A percentile compares a stretch with the other conserved stretches of the same genome.
phyloP scores from a whole-genome alignment of 139 green algal species.

The Closterium sp. region DNA sequence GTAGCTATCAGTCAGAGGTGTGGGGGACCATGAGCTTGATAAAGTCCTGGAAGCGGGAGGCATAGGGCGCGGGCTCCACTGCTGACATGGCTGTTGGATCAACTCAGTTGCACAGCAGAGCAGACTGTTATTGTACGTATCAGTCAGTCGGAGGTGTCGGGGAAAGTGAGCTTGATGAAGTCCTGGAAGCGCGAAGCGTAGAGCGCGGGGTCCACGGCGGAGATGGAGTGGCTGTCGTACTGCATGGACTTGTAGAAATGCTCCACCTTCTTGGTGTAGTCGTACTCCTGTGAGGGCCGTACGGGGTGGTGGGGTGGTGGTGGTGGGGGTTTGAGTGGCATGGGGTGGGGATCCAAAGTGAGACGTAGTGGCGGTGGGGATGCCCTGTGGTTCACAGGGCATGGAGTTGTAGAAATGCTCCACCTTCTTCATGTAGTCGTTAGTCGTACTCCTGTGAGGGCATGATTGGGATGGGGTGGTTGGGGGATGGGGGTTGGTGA shows the following conservation, averaged over 20 bases:
- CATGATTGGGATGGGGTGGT: neutral
- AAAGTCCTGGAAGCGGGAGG: conserved; percentile 16
- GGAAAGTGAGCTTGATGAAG: conserved; percentile 41
- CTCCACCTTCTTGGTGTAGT: conserved; percentile 81
- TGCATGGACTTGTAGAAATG: conserved; percentile 78
- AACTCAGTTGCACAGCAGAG: too few relatives aligned
- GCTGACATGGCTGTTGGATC: conserved; percentile 71
- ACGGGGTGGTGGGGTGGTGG: too few relatives aligned
- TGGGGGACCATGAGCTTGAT: too few relatives aligned
- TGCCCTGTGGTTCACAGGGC: too few relatives aligned
- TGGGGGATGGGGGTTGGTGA: neutral
- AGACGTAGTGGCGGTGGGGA: too few relatives aligned
- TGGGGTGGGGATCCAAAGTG: too few relatives aligned
- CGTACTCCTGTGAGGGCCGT: conserved; percentile 85
- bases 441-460: neutral
- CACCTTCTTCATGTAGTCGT: neutral
- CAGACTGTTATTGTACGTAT: too few relatives aligned
- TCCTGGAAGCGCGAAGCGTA: conserved; percentile 68
- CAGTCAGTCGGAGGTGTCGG: too few relatives aligned
- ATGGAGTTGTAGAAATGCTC: too few relatives aligned
- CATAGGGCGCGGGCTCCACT: conserved; percentile 74
- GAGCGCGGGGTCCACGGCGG: conserved; percentile 67
- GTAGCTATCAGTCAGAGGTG: too few relatives aligned
- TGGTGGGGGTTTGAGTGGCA: too few relatives aligned
- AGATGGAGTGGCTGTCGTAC: conserved; percentile 77